Evolutionary conservation across 2,329 filamentous ascomycete genomes (phyloP).

Genomic region (Amphichorda felina): DNA sequence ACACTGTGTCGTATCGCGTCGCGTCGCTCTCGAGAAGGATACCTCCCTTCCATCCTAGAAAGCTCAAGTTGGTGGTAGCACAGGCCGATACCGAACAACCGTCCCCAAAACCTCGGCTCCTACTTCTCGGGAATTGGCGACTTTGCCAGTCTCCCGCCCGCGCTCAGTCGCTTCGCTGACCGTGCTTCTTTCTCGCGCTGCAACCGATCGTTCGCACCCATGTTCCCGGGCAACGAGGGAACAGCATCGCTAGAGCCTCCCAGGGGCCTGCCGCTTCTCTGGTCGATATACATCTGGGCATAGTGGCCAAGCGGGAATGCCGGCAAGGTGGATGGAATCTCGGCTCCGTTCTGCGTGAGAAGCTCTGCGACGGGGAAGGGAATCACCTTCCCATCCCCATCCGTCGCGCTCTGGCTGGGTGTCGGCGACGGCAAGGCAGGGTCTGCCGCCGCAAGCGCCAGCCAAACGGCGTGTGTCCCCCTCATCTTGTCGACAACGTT

Average conservation of each 20-base stretch:
- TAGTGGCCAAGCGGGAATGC: conserved; percentile 74
- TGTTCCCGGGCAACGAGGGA: conserved; percentile 42
- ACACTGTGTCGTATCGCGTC: neutral
- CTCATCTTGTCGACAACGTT: conserved; percentile 79
- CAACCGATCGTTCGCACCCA: conserved; percentile 33
- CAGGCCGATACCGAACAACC: conserved; percentile 22
- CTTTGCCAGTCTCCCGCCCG: conserved; percentile 59
- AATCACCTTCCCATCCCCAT: conserved; percentile 35
- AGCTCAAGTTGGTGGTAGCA: conserved; percentile 12
- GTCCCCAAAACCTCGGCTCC: conserved; percentile 28
- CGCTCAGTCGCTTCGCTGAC: conserved; percentile 69
- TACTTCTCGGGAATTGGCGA: conserved; percentile 51
- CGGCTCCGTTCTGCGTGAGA: conserved; percentile 84
- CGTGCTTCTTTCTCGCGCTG: conserved; percentile 55
- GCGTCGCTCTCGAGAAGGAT: neutral
- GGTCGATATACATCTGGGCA: conserved; percentile 75
- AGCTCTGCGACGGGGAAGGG: conserved; percentile 87
- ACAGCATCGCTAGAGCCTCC: conserved; percentile 44
- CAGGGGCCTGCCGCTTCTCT: conserved; percentile 46
- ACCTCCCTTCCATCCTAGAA: too few relatives aligned
- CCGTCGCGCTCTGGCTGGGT: conserved; percentile 25
- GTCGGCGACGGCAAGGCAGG: conserved; percentile 61
- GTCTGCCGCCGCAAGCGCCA: conserved; percentile 86
- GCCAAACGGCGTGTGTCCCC: conserved; percentile 77
- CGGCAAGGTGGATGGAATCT: conserved; percentile 64